Percentiles rank a stretch among this genome's conserved stretches.
These are phyloP conservation scores for Huntiella decipiens DNA, from an alignment of 2,329 filamentous ascomycete genomes.

Conservation along the genomic window DNA sequence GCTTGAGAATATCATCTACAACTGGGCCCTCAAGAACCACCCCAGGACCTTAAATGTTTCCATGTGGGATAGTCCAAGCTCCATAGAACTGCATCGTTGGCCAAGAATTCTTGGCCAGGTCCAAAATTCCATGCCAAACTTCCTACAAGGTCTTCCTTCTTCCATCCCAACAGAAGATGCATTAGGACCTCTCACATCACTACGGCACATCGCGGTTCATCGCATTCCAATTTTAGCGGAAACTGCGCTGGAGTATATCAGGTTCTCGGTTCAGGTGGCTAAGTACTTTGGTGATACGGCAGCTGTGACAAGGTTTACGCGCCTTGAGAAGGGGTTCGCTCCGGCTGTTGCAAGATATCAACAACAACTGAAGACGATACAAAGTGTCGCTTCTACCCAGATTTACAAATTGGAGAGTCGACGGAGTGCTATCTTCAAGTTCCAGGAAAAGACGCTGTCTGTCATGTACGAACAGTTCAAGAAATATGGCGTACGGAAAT, in stretches of 20 bases:
- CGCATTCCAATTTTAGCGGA: slow-evolving; percentile 4
- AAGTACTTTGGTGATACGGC: slow-evolving; percentile 2
- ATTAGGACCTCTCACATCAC: slow-evolving; percentile 1
- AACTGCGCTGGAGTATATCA: not conserved
- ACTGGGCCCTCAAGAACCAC: slow-evolving; percentile 4
- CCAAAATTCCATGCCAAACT: not conserved
- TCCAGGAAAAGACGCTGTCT: slow-evolving; percentile 1
- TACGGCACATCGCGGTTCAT: slow-evolving; percentile 10
- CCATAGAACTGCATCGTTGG: slow-evolving; percentile 8
- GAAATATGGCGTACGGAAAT: not conserved
- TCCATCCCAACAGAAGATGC: slow-evolving; percentile 1
- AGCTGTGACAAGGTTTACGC: not conserved
- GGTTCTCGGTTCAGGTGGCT: slow-evolving; percentile 4
- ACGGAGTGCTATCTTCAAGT: slow-evolving; percentile 1
- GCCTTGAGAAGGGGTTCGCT: not conserved
- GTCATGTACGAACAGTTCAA: slow-evolving; percentile 3
- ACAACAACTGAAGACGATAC: not conserved
- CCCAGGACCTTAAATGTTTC: not conserved
- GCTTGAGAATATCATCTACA: slow-evolving; percentile 5
- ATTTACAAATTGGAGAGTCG: not conserved
- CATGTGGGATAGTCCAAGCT: slow-evolving; percentile 5
- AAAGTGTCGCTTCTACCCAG: not conserved
- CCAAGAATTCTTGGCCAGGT: slow-evolving; percentile 1
- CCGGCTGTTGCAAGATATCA: not conserved
- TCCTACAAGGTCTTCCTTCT: not conserved